Conservation (phyloP, 345 rosid genomes). For the Fremontodendron californicum region DNA sequence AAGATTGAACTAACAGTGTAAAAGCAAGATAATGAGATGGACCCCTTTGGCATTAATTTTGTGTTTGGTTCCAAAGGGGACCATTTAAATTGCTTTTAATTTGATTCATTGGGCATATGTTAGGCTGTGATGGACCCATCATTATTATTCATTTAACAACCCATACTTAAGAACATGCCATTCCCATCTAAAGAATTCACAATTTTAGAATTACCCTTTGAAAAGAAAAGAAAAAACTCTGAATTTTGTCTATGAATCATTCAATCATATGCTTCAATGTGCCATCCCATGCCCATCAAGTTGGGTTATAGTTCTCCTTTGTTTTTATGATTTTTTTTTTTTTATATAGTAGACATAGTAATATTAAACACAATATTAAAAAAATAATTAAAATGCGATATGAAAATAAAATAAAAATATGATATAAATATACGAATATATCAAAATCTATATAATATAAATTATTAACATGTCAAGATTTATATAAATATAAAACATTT, state of each 20-base stretch:
- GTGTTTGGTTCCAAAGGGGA: background rate
- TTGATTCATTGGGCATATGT: background rate
- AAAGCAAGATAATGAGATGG: background rate
- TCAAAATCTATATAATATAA: too few relatives aligned
- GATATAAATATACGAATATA: too few relatives aligned
- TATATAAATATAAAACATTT: too few relatives aligned
- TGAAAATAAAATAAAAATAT: too few relatives aligned
- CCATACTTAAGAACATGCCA: background rate
- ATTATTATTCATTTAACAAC: background rate
- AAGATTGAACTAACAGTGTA: background rate
- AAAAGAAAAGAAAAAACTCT: background rate
- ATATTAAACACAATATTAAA: too few relatives aligned
- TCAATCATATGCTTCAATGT: background rate
- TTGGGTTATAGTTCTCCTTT: too few relatives aligned
- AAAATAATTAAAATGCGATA: too few relatives aligned
- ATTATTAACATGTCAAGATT: too few relatives aligned
- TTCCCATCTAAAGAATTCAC: background rate
- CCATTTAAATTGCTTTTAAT: background rate
- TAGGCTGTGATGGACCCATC: background rate
- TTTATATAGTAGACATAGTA: too few relatives aligned
- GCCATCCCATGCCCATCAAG: too few relatives aligned
- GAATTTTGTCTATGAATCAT: background rate
- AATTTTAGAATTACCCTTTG: background rate
- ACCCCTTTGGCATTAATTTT: background rate
- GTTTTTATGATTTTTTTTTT: too few relatives aligned